These are phyloP conservation scores for Exophiala lecanii-corni DNA, from an alignment of 2,329 filamentous ascomycete species.

Conservation along the genomic window DNA sequence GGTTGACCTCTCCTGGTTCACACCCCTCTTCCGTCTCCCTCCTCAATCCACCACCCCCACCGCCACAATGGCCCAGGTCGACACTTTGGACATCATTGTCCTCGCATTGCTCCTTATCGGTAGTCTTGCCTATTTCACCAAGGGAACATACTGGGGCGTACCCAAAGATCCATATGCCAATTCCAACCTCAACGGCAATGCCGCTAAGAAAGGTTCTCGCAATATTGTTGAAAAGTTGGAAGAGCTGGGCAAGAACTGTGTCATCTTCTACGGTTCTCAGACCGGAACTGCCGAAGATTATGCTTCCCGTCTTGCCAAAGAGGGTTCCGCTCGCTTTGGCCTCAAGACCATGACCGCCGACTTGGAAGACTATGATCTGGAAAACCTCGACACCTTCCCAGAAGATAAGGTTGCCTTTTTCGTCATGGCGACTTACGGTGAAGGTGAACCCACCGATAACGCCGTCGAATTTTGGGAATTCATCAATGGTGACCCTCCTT, in stretches of 20 bases:
- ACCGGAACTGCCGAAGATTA: conserved; percentile 98
- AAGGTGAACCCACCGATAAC: conserved; percentile 97
- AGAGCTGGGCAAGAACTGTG: conserved; percentile 91
- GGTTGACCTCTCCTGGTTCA: too few relatives aligned
- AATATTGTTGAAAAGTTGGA: conserved; percentile 96
- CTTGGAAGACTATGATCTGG: conserved; percentile 94
- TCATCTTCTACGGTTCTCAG: conserved; percentile 98
- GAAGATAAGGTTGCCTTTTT: conserved; percentile 92
- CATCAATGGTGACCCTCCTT: conserved; percentile 72
- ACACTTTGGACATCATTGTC: conserved; percentile 91
- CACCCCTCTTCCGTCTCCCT: conserved; percentile 9
- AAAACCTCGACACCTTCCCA: conserved; percentile 84
- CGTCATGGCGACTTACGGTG: conserved; percentile 92
- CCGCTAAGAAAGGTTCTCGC: conserved; percentile 71
- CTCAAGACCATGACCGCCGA: conserved; percentile 98
- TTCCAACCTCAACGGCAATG: conserved; percentile 64
- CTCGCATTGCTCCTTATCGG: conserved; percentile 78
- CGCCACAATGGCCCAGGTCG: conserved; percentile 78
- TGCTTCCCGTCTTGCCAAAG: conserved; percentile 90
- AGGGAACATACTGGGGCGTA: conserved; percentile 88
- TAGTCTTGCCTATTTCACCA: conserved; percentile 94
- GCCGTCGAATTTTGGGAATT: conserved; percentile 99
- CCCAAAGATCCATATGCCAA: conserved; percentile 83
- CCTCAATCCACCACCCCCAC: conserved; percentile 2
- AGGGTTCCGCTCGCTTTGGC: conserved; percentile 92